A percentile compares a stretch with the other conserved stretches of the same genome.
Conservation (phyloP, 371 early-diverging fungal species). For the Apophysomyces sp. region DNA sequence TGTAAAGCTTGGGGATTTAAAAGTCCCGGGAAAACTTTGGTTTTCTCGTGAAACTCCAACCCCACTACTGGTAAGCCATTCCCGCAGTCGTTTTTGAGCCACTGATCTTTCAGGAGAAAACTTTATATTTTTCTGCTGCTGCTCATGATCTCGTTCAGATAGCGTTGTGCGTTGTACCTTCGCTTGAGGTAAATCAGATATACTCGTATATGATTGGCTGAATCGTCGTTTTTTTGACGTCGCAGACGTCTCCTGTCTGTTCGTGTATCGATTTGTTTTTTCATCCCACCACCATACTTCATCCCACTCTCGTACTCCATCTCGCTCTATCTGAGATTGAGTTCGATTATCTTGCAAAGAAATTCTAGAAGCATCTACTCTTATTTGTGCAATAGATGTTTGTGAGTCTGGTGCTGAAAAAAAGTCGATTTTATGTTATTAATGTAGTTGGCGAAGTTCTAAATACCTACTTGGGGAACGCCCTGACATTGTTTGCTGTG, state of each 20-base stretch:
- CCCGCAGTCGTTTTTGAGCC: neutral
- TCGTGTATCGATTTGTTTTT: neutral
- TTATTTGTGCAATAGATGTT: neutral
- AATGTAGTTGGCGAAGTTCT: neutral
- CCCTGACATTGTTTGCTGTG: neutral
- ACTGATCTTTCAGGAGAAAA: neutral
- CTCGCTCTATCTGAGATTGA: neutral
- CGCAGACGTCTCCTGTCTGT: neutral
- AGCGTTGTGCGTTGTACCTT: neutral
- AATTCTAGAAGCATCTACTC: neutral
- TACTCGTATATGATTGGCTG: neutral
- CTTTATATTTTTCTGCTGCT: neutral
- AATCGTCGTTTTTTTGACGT: neutral
- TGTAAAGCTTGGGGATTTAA: neutral
- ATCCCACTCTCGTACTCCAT: neutral
- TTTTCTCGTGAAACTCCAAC: neutral
- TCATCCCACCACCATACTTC: neutral
- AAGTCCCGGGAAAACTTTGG: neutral
- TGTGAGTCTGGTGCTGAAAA: neutral
- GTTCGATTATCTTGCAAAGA: neutral
- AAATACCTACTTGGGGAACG: neutral
- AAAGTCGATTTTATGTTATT: neutral
- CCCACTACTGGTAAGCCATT: neutral
- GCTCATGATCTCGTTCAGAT: no score
- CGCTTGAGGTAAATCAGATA: neutral